Percentiles rank a stretch among this genome's conserved stretches.
These are phyloP conservation scores for Ceratobasidium sp. DNA, from an alignment of 1,284 basidiomycete species.

Conservation along the genomic window DNA sequence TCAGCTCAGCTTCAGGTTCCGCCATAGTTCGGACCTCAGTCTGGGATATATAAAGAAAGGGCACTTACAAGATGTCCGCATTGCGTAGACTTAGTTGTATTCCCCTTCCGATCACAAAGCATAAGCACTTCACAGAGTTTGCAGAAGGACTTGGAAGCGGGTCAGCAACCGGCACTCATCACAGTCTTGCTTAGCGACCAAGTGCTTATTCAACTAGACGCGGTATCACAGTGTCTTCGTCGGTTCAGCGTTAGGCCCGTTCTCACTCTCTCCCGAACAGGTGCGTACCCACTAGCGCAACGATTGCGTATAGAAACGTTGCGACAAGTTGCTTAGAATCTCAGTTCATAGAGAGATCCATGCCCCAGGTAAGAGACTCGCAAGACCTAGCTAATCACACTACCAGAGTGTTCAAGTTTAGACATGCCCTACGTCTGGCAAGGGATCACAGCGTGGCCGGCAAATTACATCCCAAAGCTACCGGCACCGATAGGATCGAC, in stretches of 20 bases:
- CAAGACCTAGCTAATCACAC: slow-evolving; percentile 86
- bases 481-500: neutral
- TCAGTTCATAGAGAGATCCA: neutral
- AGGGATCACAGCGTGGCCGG: slow-evolving; percentile 94
- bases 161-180: no score
- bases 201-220: no score
- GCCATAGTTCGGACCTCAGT: no score
- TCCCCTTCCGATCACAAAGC: slow-evolving; percentile 49
- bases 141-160: slow-evolving; percentile 70
- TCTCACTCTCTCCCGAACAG: slow-evolving; percentile 91
- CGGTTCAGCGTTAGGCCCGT: slow-evolving; percentile 92
- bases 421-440: slow-evolving; percentile 93
- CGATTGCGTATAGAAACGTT: slow-evolving; percentile 81
- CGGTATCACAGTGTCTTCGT: slow-evolving; percentile 83
- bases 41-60: no score
- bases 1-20: no score
- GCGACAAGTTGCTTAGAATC: slow-evolving; percentile 71
- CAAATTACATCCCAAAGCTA: slow-evolving; percentile 70
- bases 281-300: slow-evolving; percentile 89
- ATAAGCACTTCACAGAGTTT: neutral
- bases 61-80: slow-evolving; percentile 77
- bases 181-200: no score
- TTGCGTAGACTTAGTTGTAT: slow-evolving; percentile 90
- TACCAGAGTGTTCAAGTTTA: slow-evolving; percentile 83
- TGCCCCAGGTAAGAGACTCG: slow-evolving; percentile 52